phyloP scores from a whole-genome alignment of 2,329 filamentous ascomycete genomes.

The Botrytis byssoidea region DNA sequence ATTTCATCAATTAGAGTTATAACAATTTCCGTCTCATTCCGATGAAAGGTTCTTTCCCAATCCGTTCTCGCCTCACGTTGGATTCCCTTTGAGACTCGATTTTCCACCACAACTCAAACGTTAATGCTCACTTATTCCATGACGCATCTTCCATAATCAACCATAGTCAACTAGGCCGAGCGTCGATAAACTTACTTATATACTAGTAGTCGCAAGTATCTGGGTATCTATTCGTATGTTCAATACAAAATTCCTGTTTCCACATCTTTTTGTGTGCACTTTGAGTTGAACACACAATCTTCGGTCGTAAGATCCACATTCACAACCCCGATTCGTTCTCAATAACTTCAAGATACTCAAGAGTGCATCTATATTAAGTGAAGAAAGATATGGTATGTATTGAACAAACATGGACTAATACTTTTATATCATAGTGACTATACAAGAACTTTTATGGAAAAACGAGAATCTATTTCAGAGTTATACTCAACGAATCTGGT shows the following conservation, averaged over 20 bases:
- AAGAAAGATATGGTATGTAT: neutral
- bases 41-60: neutral
- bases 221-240: neutral
- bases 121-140: neutral
- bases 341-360: neutral
- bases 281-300: no score
- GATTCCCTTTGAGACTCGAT: neutral
- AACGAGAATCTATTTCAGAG: neutral
- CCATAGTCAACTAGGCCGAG: no score
- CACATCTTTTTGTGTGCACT: neutral
- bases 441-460: neutral
- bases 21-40: neutral
- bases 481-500: neutral
- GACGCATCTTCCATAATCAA: neutral
- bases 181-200: neutral
- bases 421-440: neutral
- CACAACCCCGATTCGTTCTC: neutral
- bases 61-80: neutral
- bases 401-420: neutral
- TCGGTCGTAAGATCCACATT: neutral
- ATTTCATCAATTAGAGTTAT: neutral
- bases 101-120: neutral
- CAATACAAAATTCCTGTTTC: neutral
- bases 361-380: neutral
- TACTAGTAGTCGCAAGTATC: neutral